Evolutionary conservation across 805 yeast genomes (phyloP).

Genomic region (Kuraishia floccosa): DNA sequence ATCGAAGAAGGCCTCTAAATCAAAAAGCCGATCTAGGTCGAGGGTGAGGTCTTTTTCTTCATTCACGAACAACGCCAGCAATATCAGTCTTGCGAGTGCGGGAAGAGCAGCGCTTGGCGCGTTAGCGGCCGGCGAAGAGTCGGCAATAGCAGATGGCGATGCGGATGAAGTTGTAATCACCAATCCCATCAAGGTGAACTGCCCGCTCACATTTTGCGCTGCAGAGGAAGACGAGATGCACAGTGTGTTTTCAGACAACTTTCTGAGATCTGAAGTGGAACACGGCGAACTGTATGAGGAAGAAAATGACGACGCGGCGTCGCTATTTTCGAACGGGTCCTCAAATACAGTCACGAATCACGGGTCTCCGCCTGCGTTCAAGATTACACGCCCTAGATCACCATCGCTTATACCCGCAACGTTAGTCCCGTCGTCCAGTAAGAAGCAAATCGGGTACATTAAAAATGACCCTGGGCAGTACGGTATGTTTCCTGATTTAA

Average conservation of each 20-base stretch:
- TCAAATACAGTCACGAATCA: neutral
- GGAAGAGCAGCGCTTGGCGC: slow-evolving; percentile 1
- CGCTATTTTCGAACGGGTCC: slow-evolving; percentile 4
- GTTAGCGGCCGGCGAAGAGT: slow-evolving; percentile 7
- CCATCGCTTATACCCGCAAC: neutral
- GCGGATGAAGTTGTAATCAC: slow-evolving; percentile 18
- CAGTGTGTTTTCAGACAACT: too few species aligned
- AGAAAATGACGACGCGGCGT: slow-evolving; percentile 12
- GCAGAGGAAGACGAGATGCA: slow-evolving; percentile 17
- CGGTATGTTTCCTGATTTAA: slow-evolving; percentile 47
- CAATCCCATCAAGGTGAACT: slow-evolving; percentile 23
- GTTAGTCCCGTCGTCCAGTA: neutral
- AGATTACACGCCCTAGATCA: too few species aligned
- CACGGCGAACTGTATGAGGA: slow-evolving; percentile 8
- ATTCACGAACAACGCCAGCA: neutral
- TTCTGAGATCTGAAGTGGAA: slow-evolving; percentile 12
- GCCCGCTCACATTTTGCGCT: slow-evolving; percentile 20
- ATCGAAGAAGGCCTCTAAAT: slow-evolving; percentile 2
- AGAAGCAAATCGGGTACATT: neutral
- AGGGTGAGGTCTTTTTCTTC: slow-evolving; percentile 1
- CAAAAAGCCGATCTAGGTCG: neutral
- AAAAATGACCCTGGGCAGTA: neutral
- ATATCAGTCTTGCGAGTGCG: neutral
- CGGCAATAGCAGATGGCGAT: neutral
- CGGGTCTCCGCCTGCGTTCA: neutral